These are phyloP conservation scores for Fusarium veterinarium DNA, from an alignment of 2,329 filamentous ascomycete species.

Conservation along the genomic window DNA sequence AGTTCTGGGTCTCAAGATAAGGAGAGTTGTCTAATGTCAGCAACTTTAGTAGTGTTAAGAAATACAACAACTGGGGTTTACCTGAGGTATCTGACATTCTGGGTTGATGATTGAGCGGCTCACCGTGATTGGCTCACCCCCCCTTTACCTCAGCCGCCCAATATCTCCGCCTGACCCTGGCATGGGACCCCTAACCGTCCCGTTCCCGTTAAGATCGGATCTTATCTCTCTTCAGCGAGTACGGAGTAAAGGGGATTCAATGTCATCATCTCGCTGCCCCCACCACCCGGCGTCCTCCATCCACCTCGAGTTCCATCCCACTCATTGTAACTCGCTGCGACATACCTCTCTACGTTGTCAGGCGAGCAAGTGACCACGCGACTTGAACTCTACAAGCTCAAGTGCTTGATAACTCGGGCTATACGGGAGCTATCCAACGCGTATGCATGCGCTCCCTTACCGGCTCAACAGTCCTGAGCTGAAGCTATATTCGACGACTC, in stretches of 20 bases:
- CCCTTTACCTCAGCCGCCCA: neutral
- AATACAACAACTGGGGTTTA: neutral
- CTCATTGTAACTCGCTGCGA: constrained; percentile 8
- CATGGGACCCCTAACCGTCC: constrained; percentile 27
- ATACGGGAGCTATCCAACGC: neutral
- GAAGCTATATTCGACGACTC: constrained; percentile 22
- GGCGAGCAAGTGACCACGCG: constrained; percentile 19
- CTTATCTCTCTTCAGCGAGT: constrained; percentile 21
- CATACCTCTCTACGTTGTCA: constrained; percentile 2
- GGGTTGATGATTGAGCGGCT: neutral
- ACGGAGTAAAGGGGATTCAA: constrained; percentile 9
- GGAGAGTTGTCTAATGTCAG: neutral
- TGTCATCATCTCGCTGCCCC: constrained; percentile 25
- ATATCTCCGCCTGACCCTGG: constrained; percentile 35
- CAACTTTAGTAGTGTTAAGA: neutral
- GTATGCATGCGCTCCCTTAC: constrained; percentile 17
- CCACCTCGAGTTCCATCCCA: constrained; percentile 5
- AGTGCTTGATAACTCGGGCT: neutral
- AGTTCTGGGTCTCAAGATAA: neutral
- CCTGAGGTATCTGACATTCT: neutral
- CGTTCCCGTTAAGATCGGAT: constrained; percentile 25
- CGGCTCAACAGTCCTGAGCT: constrained; percentile 15
- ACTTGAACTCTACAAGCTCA: neutral
- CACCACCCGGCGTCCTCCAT: constrained; percentile 16
- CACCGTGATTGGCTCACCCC: constrained; percentile 7